Evolutionary conservation across 2,329 filamentous ascomycete species (phyloP).

Genomic region (Botryotinia calthae): DNA sequence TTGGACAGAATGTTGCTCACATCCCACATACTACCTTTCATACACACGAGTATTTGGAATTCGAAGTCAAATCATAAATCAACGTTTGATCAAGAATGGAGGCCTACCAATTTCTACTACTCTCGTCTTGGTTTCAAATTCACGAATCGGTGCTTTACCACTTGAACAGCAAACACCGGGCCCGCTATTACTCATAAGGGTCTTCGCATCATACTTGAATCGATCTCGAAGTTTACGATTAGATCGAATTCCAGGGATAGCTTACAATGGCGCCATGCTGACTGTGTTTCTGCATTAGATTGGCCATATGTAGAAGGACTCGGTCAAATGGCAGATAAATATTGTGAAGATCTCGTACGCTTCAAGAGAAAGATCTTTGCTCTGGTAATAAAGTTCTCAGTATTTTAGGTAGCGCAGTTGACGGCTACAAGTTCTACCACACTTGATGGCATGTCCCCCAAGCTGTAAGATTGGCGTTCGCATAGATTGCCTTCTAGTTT

Average conservation of each 20-base stretch:
- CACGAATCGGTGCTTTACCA: no score
- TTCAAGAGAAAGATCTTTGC: neutral
- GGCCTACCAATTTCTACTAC: neutral
- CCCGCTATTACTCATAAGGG: neutral
- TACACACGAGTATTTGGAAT: neutral
- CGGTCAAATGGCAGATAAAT: neutral
- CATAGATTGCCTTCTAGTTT: neutral
- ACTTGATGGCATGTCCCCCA: neutral
- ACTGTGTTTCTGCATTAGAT: neutral
- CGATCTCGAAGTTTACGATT: neutral
- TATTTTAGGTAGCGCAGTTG: neutral
- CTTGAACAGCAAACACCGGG: neutral
- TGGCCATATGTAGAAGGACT: neutral
- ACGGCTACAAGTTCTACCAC: neutral
- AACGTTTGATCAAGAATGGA: neutral
- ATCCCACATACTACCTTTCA: neutral
- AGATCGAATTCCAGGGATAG: constrained; percentile 7
- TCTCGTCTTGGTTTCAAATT: neutral
- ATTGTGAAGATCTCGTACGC: neutral
- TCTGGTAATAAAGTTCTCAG: neutral
- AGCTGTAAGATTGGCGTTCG: neutral
- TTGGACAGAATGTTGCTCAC: neutral
- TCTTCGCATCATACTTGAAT: neutral
- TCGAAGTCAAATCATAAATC: neutral
- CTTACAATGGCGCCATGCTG: neutral